These are phyloP conservation scores for Chaetoceros muelleri DNA, from an alignment of 108 stramenopile genomes.

Conservation along the genomic window DNA sequence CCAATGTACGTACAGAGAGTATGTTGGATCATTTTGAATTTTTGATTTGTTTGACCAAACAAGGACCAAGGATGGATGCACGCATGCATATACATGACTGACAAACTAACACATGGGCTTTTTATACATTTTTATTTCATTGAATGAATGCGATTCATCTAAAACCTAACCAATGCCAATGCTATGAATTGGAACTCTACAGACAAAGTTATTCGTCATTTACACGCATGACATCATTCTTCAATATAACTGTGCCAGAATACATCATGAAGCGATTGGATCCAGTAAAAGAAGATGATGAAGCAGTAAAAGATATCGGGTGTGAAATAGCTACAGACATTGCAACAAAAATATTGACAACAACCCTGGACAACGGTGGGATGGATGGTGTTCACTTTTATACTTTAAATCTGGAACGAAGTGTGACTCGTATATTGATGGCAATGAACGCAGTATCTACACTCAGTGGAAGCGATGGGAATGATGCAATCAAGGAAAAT, in stretches of 20 bases:
- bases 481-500: neutral
- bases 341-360: slow-evolving; percentile 47
- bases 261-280: slow-evolving; percentile 44
- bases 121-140: too few species aligned
- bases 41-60: too few species aligned
- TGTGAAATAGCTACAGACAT: slow-evolving; percentile 78
- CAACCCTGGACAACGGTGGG: slow-evolving; percentile 25
- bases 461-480: neutral
- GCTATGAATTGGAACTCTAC: too few species aligned
- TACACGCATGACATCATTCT: slow-evolving; percentile 71
- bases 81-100: too few species aligned
- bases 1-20: slow-evolving; percentile 57
- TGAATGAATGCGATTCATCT: too few species aligned
- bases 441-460: slow-evolving; percentile 33
- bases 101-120: too few species aligned
- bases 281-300: slow-evolving; percentile 82
- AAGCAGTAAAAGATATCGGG: slow-evolving; percentile 87
- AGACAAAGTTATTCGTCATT: slow-evolving; percentile 73
- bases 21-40: too few species aligned
- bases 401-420: slow-evolving; percentile 89
- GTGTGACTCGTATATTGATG: slow-evolving; percentile 64
- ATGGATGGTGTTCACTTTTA: slow-evolving; percentile 90
- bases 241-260: slow-evolving; percentile 62
- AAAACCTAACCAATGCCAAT: too few species aligned
- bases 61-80: too few species aligned